Base-by-base conservation (phyloP, 2,329 filamentous ascomycete species). In the Paecilomyces dactylethromorphus region DNA sequence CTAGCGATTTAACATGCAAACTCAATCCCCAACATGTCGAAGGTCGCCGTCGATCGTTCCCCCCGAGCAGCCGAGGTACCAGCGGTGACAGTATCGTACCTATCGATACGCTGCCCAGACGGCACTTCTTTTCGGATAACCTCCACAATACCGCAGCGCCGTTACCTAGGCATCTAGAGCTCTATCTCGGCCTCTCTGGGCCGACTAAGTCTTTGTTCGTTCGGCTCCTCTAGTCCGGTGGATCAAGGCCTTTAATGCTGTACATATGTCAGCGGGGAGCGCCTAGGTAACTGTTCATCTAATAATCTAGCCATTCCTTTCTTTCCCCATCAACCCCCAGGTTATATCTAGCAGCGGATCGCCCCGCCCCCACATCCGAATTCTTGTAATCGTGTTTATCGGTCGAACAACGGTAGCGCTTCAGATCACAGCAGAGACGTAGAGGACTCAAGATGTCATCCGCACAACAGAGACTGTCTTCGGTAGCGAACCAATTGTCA, bases 401-500 rank as follows among this genome's bases (percentile, higher is more conserved):
- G 15, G n/a, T 45, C 39, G n/a, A 24, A 22, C 50, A 13, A 11
- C 21, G 5, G 10, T 13, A 52, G 13, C n/a, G 21, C 12, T 29
- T 29, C 10, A 26, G 8, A 52, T 55, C 53, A 18, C 33, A 31
- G 53, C 24, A 33, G 18, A 18, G 55, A n/a, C 51, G 32, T 55
- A 54, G 4, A 53, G 56, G 13, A 39, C 35, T 52, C 29, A 66
- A 49, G 60, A 76, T 75, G 73, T 74, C 76, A 68, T 67, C 73
- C 56, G 58, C 71, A 57, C 71, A 76, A 53, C 71, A 74, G 63
- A 71, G 76, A 22, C 63, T 74, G 57, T 76, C 68, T 33, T 76
- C 76, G 12, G 76, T 79, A 61, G 65, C 75, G 18, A 71, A 69
- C 59, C 76, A 79, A 61, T 59, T 79, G n/a, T 64, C 68, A 32